phyloP scores from a whole-genome alignment of 169 alveolate genomes.

The Plasmodium malariae region DNA sequence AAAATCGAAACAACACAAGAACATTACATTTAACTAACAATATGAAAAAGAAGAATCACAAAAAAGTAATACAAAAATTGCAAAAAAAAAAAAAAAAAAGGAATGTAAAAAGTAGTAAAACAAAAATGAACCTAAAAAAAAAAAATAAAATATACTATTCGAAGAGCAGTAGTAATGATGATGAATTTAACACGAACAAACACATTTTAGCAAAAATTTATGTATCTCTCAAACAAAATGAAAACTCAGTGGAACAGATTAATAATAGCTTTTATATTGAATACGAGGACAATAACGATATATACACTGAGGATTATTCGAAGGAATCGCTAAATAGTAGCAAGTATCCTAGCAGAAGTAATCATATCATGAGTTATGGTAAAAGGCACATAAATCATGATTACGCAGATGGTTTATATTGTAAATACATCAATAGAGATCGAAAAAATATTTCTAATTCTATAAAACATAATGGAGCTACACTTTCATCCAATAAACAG shows the following conservation, averaged over 20 bases:
- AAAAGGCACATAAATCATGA: too few species aligned
- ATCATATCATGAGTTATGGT: too few species aligned
- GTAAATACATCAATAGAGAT: too few species aligned
- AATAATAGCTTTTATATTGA: conserved; percentile 35
- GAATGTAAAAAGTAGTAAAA: background rate
- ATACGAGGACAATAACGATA: background rate
- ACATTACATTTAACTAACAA: background rate
- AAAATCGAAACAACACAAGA: background rate
- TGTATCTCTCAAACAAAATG: conserved; percentile 10
- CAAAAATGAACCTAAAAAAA: background rate
- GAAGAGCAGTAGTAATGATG: conserved; percentile 22
- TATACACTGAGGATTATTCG: background rate
- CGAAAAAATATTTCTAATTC: too few species aligned
- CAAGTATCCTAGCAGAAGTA: too few species aligned
- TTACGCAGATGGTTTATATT: too few species aligned
- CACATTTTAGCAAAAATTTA: conserved; percentile 7
- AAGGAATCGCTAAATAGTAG: too few species aligned
- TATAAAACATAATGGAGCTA: too few species aligned
- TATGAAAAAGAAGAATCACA: background rate
- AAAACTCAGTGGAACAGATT: background rate
- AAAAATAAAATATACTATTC: background rate
- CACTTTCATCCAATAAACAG: too few species aligned
- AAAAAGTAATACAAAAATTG: background rate
- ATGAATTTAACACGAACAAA: conserved; percentile 11
- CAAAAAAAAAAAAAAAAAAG: conserved; percentile 10